Evolutionary conservation across 208 protist species (phyloP), one percentile per base, ranked within the genome.

Genomic region (Endotrypanum monterogeii): DNA sequence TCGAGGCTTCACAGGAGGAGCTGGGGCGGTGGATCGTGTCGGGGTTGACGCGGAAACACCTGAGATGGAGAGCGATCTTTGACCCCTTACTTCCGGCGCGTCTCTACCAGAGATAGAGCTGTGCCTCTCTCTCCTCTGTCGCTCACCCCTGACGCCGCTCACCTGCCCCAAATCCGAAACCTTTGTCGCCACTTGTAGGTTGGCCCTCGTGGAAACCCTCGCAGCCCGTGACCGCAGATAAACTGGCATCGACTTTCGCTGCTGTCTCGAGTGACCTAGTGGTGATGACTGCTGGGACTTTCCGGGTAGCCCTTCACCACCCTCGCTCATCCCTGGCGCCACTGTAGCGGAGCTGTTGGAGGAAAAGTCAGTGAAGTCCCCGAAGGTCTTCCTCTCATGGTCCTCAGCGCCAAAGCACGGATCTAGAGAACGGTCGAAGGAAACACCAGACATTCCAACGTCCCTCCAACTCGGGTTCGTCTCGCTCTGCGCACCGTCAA

Each of bases 291-390:
- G 9, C 46, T 28, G 44, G 6, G 41, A 7, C 44, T 30, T 14
- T 28, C 63, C 28, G 6, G 63, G 63, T 25, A 28, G 63, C 16
- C 9, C 39, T 11, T 32, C 51, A 41, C 52, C 6, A 35, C 37
- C 54, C 52, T 62, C 32, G 68, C 54, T 58, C 35, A 32, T 18
- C 52, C 16, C 55, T 37, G 68, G 68, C 23, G 50, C 68, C 35
- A 50, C 55, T 20, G 55, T 63, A 1, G 39, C 54, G 23, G 51
- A 35, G 11, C 50, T 63, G 55, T 41, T 35, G 11, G 71, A 68
- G 3, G 58, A 79, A 25, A 62, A 66, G 12, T 76, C 74, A 55
- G 81, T 78, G 41, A 86, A 86, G 69, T 86, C 82, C 2, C 68
- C 63, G 54, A 86, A 86, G 28, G 50, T 74, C 50, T 74, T 69